Evolutionary conservation across 2,329 filamentous ascomycete genomes (phyloP).

Genomic region (Fusarium austroafricanum): DNA sequence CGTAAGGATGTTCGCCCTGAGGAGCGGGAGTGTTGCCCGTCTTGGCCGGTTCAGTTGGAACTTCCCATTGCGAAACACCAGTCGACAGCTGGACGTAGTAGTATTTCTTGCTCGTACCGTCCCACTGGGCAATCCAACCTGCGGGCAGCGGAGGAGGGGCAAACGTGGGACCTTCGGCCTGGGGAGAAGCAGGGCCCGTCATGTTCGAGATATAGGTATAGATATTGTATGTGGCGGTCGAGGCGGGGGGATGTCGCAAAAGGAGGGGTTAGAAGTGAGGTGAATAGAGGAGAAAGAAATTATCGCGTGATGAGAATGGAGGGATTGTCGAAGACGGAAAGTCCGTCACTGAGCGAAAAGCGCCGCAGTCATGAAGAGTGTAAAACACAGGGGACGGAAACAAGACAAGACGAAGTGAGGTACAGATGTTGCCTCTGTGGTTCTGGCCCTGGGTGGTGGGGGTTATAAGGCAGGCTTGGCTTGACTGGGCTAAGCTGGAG

Average conservation of each 20-base stretch:
- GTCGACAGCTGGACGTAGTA: slow-evolving; percentile 80
- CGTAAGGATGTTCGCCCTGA: slow-evolving; percentile 71
- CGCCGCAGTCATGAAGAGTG: slow-evolving; percentile 43
- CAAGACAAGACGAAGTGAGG: slow-evolving; percentile 31
- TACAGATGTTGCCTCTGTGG: slow-evolving; percentile 40
- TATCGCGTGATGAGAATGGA: slow-evolving; percentile 22
- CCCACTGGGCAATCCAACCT: slow-evolving; percentile 79
- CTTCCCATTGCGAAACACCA: slow-evolving; percentile 79
- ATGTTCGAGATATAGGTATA: slow-evolving; percentile 50
- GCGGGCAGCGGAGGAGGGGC: slow-evolving; percentile 70
- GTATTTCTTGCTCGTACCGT: slow-evolving; percentile 72
- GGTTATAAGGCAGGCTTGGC: slow-evolving; percentile 38
- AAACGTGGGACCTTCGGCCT: slow-evolving; percentile 69
- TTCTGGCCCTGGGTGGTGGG: slow-evolving; percentile 38
- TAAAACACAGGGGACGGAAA: slow-evolving; percentile 19
- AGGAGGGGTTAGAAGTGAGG: slow-evolving; percentile 17
- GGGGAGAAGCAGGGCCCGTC: slow-evolving; percentile 68
- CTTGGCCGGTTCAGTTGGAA: slow-evolving; percentile 72
- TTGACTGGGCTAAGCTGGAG: slow-evolving; percentile 33
- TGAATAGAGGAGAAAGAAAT: slow-evolving; percentile 8
- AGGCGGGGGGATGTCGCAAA: slow-evolving; percentile 26
- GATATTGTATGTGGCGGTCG: slow-evolving; percentile 26
- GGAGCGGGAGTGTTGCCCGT: slow-evolving; percentile 70
- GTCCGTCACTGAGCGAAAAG: slow-evolving; percentile 44
- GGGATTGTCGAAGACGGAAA: slow-evolving; percentile 37